Evolutionary conservation across 768 basidiomycete species (phyloP).

Genomic region (Dentipellis sp.): DNA sequence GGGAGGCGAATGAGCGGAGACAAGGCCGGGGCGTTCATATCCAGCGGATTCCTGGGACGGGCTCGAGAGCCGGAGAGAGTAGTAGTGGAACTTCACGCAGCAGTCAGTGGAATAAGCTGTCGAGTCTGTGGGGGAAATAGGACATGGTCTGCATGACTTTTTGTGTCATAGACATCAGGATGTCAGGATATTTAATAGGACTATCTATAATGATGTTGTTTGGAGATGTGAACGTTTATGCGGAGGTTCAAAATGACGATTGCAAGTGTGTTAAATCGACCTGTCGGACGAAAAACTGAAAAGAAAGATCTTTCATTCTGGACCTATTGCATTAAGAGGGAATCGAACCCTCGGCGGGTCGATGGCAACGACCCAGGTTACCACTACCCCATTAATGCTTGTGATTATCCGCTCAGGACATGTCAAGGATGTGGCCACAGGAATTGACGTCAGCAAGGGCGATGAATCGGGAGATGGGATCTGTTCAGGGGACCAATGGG

Average conservation of each 20-base stretch:
- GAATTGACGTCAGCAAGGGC: background rate
- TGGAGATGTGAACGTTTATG: background rate
- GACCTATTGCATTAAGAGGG: constrained; percentile 1
- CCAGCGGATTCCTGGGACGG: constrained; percentile 14
- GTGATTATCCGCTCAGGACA: background rate
- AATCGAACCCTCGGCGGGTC: constrained; percentile 41
- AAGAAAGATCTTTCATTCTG: no score
- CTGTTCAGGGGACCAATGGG: background rate
- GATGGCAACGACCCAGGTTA: constrained; percentile 60
- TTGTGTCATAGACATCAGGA: no score
- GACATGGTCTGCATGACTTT: no score
- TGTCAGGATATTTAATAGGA: background rate
- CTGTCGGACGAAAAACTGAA: no score
- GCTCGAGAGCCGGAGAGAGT: background rate
- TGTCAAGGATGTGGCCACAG: background rate
- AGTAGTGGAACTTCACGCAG: background rate
- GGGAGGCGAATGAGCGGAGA: constrained; percentile 40
- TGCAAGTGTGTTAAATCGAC: no score
- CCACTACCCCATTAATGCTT: constrained; percentile 49
- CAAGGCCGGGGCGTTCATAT: constrained; percentile 20
- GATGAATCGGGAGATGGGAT: background rate
- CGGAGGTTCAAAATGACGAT: no score
- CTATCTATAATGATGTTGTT: no score
- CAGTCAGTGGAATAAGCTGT: background rate
- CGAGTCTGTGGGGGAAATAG: background rate